These are phyloP conservation scores for Zea luxurians DNA, from an alignment of 176 grass and related monocot species.

Conservation along the genomic window DNA sequence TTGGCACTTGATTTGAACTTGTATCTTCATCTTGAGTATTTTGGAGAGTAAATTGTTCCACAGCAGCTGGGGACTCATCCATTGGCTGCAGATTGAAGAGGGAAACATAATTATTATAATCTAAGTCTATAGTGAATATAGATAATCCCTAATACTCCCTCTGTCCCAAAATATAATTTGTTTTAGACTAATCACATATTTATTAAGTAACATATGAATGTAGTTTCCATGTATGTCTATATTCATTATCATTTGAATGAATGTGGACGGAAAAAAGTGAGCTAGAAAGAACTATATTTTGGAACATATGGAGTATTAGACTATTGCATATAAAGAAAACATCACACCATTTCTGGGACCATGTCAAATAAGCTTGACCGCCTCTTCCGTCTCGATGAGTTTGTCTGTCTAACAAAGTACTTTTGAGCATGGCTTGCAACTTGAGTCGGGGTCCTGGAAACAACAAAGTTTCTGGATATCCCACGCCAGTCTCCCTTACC, in stretches of 20 bases:
- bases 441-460: conserved; percentile 86
- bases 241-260: too few relatives aligned
- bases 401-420: conserved; percentile 86
- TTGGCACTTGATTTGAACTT: conserved; percentile 39
- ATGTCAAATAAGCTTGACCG: conserved; percentile 94
- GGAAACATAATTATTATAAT: not conserved
- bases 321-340: not conserved
- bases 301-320: not conserved
- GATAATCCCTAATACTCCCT: too few relatives aligned
- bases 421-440: conserved; percentile 98
- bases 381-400: conserved; percentile 76
- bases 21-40: conserved; percentile 46
- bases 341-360: conserved; percentile 65
- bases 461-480: conserved; percentile 78
- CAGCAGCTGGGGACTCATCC: conserved; percentile 30
- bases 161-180: too few relatives aligned
- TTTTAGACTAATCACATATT: too few relatives aligned
- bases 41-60: conserved; percentile 33
- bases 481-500: conserved; percentile 96
- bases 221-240: too few relatives aligned
- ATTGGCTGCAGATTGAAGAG: conserved; percentile 49
- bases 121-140: too few relatives aligned
- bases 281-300: too few relatives aligned
- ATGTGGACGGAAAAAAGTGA: too few relatives aligned
- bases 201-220: too few relatives aligned